Percentiles rank a stretch among this genome's conserved stretches.
Conservation (phyloP, 305 asterid genomes). For the Fraxinus velutina region DNA sequence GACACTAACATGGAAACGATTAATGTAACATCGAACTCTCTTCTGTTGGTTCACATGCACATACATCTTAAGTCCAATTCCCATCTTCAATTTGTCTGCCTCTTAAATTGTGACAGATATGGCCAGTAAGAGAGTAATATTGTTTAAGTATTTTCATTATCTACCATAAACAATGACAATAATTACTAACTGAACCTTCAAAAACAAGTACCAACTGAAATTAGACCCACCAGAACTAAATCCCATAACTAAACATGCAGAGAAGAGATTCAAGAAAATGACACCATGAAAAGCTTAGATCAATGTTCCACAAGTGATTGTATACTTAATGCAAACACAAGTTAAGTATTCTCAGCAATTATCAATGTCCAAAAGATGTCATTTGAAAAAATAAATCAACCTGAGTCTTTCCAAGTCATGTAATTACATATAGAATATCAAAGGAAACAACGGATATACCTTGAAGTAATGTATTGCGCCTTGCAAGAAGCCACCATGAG, state of each 20-base stretch:
- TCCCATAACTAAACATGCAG: neutral
- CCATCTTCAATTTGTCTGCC: neutral
- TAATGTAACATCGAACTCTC: neutral
- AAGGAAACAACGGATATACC: constrained; percentile 39
- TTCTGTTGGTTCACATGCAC: neutral
- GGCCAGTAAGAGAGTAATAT: neutral
- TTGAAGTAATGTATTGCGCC: constrained; percentile 98
- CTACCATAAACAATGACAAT: neutral
- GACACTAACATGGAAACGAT: neutral
- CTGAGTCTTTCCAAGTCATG: neutral
- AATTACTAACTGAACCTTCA: neutral
- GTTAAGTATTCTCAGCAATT: neutral
- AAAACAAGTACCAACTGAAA: neutral
- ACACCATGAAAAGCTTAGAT: neutral
- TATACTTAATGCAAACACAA: neutral
- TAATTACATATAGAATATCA: neutral
- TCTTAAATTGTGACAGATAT: neutral
- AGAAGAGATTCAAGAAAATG: neutral
- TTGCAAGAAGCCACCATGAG: constrained; percentile 88
- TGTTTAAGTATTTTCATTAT: neutral
- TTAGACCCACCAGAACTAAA: neutral
- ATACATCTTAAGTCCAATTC: neutral
- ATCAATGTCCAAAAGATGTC: neutral
- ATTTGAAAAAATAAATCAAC: neutral
- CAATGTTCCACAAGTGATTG: neutral